phyloP scores from a whole-genome alignment of 371 early-diverging fungal species.

The Circinella minor region DNA sequence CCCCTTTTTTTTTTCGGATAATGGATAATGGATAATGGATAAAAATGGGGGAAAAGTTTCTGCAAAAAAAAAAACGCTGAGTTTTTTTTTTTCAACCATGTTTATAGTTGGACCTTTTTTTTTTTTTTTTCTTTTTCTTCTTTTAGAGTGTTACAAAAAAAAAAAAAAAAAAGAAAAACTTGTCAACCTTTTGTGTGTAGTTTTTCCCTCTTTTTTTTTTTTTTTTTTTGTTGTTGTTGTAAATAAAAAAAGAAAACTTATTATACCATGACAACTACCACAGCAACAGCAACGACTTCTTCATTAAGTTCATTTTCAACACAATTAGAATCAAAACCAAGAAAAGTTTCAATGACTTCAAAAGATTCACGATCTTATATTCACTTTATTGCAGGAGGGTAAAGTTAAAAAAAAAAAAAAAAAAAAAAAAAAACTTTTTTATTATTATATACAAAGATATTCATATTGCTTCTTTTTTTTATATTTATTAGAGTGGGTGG shows the following conservation, averaged over 20 bases:
- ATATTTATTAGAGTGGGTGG: constrained; percentile 74
- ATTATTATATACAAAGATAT: no score
- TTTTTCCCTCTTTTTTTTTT: constrained; percentile 12
- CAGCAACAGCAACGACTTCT: background rate
- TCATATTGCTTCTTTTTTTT: no score
- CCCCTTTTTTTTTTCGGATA: no score
- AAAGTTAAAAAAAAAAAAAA: no score
- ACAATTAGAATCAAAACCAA: constrained; percentile 15
- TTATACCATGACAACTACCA: constrained; percentile 1
- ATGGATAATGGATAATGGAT: no score
- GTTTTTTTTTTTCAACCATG: no score
- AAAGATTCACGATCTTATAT: constrained; percentile 51
- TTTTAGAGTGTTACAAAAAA: no score
- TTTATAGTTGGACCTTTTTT: no score
- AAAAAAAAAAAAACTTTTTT: no score
- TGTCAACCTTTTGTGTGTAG: constrained; percentile 10
- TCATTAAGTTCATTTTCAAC: background rate
- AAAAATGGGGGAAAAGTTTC: no score
- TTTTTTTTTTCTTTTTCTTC: background rate
- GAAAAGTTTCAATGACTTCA: background rate
- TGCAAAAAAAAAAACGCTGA: no score
- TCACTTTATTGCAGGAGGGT: constrained; percentile 87
- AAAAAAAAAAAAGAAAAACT: background rate
- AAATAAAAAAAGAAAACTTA: no score
- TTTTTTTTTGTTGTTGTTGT: constrained; percentile 7